Evolutionary conservation across 2,329 filamentous ascomycete species (phyloP).

Genomic region (Colletotrichum limetticola): DNA sequence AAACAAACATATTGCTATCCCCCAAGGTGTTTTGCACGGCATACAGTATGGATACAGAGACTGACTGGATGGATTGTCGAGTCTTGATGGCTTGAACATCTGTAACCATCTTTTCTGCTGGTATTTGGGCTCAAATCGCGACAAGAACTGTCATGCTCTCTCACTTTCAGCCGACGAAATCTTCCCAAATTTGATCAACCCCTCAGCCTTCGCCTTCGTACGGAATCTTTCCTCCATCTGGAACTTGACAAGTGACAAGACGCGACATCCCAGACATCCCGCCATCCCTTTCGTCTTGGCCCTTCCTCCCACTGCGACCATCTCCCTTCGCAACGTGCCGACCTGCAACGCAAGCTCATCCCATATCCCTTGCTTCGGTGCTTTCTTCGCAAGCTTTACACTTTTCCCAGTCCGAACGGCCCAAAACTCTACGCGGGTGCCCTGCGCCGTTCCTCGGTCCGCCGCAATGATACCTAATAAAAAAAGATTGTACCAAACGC

Average conservation of each 20-base stretch:
- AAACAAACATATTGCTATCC: background rate
- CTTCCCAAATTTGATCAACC: background rate
- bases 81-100: background rate
- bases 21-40: background rate
- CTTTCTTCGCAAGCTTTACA: background rate
- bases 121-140: conserved; percentile 10
- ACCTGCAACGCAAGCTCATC: background rate
- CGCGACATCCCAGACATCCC: conserved; percentile 22
- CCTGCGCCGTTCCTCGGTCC: background rate
- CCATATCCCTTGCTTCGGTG: conserved; percentile 6
- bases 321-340: background rate
- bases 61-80: background rate
- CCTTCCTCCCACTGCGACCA: background rate
- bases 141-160: background rate
- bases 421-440: background rate
- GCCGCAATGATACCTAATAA: background rate
- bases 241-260: conserved; percentile 34
- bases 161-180: background rate
- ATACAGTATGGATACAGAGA: background rate
- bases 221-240: conserved; percentile 10
- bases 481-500: background rate
- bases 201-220: background rate
- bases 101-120: background rate
- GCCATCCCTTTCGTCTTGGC: conserved; percentile 4
- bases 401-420: background rate